Conservation (phyloP, 2,329 filamentous ascomycete genomes). For the Alternaria alternata region DNA sequence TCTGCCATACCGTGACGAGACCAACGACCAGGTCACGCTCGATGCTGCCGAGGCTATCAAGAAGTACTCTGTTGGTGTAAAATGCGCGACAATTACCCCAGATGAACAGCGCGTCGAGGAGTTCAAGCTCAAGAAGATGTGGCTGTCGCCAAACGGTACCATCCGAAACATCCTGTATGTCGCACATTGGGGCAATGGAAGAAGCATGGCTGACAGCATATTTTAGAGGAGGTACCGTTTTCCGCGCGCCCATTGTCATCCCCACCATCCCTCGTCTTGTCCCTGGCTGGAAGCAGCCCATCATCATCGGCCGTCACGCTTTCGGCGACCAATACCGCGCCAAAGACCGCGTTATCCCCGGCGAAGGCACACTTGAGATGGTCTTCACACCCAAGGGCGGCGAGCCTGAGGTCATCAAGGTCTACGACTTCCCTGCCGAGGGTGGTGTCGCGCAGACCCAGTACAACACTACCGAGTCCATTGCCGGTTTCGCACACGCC, state of each 20-base stretch:
- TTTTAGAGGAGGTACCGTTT: conserved; percentile 84
- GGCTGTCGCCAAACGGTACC: conserved; percentile 96
- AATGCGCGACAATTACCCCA: conserved; percentile 98
- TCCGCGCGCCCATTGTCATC: conserved; percentile 98
- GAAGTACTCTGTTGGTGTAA: conserved; percentile 98
- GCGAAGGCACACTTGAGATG: conserved; percentile 89
- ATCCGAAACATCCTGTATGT: conserved; percentile 69
- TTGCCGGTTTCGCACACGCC: conserved; percentile 92
- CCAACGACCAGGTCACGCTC: conserved; percentile 92
- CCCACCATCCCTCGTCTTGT: conserved; percentile 90
- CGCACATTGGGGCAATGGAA: background rate
- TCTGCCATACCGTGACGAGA: conserved; percentile 93
- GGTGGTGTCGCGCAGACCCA: conserved; percentile 92
- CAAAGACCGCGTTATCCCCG: conserved; percentile 85
- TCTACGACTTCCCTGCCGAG: conserved; percentile 85
- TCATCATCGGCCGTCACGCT: conserved; percentile 97
- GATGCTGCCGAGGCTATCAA: conserved; percentile 97
- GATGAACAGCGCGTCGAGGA: conserved; percentile 97
- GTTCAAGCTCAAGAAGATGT: conserved; percentile 99
- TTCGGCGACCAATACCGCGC: conserved; percentile 99
- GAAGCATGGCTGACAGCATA: conserved; percentile 26
- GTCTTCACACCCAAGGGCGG: conserved; percentile 88
- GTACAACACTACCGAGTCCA: conserved; percentile 98
- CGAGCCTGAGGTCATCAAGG: conserved; percentile 83
- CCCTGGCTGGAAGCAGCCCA: conserved; percentile 97